phyloP scores from a whole-genome alignment of 2,329 filamentous ascomycete genomes.

The Xylariaceae sp. region DNA sequence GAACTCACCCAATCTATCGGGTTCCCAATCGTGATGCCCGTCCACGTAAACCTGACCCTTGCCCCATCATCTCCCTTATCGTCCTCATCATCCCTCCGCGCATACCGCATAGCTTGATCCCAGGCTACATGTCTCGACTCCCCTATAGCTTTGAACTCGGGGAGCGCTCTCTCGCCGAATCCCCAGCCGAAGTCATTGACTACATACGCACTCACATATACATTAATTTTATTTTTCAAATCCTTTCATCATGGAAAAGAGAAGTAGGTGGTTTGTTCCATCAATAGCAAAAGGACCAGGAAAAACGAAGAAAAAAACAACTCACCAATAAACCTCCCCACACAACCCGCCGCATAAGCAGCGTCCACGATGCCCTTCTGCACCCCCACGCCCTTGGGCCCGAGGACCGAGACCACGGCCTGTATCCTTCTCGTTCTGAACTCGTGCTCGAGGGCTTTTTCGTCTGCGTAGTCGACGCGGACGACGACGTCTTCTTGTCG shows the following conservation, averaged over 20 bases:
- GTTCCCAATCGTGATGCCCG: slow-evolving; percentile 28
- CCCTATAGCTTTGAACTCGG: slow-evolving; percentile 23
- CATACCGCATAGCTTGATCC: slow-evolving; percentile 19
- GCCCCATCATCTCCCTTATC: no score
- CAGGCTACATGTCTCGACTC: slow-evolving; percentile 18
- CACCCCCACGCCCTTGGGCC: slow-evolving; percentile 18
- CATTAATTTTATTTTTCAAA: background rate
- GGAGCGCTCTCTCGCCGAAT: slow-evolving; percentile 15
- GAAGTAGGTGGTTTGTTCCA: no score
- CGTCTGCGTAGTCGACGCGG: slow-evolving; percentile 19
- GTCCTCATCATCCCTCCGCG: slow-evolving; percentile 14
- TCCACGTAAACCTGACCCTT: slow-evolving; percentile 26
- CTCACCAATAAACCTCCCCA: slow-evolving; percentile 26
- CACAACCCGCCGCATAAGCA: slow-evolving; percentile 27
- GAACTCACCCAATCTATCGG: slow-evolving; percentile 30
- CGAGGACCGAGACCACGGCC: slow-evolving; percentile 24
- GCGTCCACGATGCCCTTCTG: slow-evolving; percentile 26
- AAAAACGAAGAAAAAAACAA: background rate
- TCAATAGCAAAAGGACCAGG: no score
- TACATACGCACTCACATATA: background rate
- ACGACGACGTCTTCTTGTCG: slow-evolving; percentile 20
- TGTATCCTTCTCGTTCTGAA: slow-evolving; percentile 27
- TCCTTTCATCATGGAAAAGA: background rate
- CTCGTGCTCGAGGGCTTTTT: slow-evolving; percentile 17
- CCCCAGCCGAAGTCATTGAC: slow-evolving; percentile 30